These are phyloP conservation scores for Ophiostoma sp. DNA, from an alignment of 2,329 filamentous ascomycete species.

Conservation along the genomic window DNA sequence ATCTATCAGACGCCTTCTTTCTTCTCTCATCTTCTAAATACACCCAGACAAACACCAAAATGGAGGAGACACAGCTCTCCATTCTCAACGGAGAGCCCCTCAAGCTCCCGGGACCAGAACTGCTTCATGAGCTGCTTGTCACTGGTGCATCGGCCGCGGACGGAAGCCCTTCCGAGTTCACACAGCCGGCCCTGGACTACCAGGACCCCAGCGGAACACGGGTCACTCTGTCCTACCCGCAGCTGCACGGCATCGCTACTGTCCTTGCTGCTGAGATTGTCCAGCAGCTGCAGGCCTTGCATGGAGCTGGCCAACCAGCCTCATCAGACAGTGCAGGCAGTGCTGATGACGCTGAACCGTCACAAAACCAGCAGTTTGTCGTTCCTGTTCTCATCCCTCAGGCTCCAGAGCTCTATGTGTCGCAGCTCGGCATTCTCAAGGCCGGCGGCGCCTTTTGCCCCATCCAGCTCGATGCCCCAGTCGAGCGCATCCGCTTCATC, in stretches of 20 bases:
- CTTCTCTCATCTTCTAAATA: background rate
- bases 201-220: slow-evolving; percentile 44
- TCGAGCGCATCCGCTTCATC: slow-evolving; percentile 74
- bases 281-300: background rate
- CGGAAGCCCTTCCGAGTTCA: background rate
- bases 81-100: slow-evolving; percentile 43
- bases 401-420: slow-evolving; percentile 69
- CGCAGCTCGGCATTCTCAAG: slow-evolving; percentile 71
- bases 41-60: background rate
- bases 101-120: slow-evolving; percentile 39
- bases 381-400: slow-evolving; percentile 76
- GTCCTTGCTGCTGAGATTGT: slow-evolving; percentile 49
- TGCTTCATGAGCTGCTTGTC: slow-evolving; percentile 55
- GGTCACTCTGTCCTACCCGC: slow-evolving; percentile 52
- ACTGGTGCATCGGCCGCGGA: slow-evolving; percentile 29
- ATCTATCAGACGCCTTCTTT: too few species aligned
- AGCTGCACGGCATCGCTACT: slow-evolving; percentile 56
- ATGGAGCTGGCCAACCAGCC: background rate
- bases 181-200: slow-evolving; percentile 57
- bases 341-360: background rate
- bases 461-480: slow-evolving; percentile 69
- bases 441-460: slow-evolving; percentile 83
- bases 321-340: background rate
- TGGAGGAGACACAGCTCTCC: slow-evolving; percentile 32
- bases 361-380: slow-evolving; percentile 40